These are phyloP conservation scores for Scleromitrula shiraiana DNA, from an alignment of 2,329 filamentous ascomycete species.

Conservation along the genomic window DNA sequence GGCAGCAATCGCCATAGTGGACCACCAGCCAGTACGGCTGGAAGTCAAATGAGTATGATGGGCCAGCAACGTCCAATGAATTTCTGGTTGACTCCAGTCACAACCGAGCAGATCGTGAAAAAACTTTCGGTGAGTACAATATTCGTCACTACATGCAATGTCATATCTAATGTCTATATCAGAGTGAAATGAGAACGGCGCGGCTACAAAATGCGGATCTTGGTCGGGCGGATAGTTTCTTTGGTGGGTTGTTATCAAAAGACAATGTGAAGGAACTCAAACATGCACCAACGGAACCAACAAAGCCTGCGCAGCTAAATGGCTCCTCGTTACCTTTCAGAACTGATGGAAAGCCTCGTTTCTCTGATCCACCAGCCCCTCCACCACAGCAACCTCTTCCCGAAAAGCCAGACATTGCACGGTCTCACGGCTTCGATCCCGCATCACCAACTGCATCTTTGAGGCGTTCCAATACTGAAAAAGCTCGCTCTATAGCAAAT, in stretches of 20 bases:
- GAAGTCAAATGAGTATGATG: conserved; percentile 47
- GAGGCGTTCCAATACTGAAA: conserved; percentile 69
- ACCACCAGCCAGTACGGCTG: conserved; percentile 44
- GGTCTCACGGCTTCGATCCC: conserved; percentile 33
- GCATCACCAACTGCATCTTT: conserved; percentile 47
- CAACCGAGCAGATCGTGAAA: conserved; percentile 91
- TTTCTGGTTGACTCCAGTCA: conserved; percentile 81
- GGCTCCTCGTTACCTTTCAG: conserved; percentile 43
- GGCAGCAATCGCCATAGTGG: conserved; percentile 51
- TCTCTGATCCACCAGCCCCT: conserved; percentile 87
- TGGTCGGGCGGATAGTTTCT: conserved; percentile 70
- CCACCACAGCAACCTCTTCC: conserved; percentile 89
- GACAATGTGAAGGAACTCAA: conserved; percentile 56
- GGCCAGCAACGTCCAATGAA: conserved; percentile 69
- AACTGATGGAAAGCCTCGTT: conserved; percentile 70
- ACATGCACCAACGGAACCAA: conserved; percentile 42
- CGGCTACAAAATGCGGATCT: conserved; percentile 83
- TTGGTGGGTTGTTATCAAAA: conserved; percentile 67
- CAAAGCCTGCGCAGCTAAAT: conserved; percentile 41
- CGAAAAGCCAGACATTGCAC: conserved; percentile 74
- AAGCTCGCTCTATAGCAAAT: conserved; percentile 50
- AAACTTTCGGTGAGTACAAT: conserved; percentile 38
- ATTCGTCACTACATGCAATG: neutral
- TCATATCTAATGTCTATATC: conserved; percentile 19
- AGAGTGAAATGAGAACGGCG: conserved; percentile 88